A percentile compares a stretch with the other conserved stretches of the same genome.
Evolutionary conservation across 2,329 filamentous ascomycete species (phyloP).

Genomic region (Corinectria fuckeliana): DNA sequence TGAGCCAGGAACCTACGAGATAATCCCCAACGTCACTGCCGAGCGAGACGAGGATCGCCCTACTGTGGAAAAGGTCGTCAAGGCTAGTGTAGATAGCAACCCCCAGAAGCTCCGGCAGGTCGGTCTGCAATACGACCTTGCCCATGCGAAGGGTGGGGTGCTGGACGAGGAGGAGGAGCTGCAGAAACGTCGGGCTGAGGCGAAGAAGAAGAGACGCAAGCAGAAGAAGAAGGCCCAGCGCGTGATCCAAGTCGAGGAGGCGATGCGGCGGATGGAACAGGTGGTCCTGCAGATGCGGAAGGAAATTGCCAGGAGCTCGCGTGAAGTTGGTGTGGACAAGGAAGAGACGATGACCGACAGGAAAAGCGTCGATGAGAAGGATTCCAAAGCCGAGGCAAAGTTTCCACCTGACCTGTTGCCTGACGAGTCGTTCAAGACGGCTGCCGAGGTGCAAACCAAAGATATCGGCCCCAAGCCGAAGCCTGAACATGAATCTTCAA

Average conservation of each 20-base stretch:
- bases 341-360: conserved; percentile 23
- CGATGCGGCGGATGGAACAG: conserved; percentile 36
- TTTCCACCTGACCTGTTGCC: conserved; percentile 27
- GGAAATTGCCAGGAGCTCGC: conserved; percentile 21
- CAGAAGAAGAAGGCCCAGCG: conserved; percentile 31
- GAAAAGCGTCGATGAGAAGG: conserved; percentile 6
- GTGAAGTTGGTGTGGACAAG: conserved; percentile 11
- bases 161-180: conserved; percentile 54
- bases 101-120: conserved; percentile 70
- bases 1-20: conserved; percentile 70
- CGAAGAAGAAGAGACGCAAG: conserved; percentile 36
- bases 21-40: conserved; percentile 73
- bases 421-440: conserved; percentile 31
- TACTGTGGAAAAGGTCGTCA: conserved; percentile 66
- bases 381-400: conserved; percentile 12
- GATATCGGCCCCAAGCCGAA: neutral
- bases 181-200: conserved; percentile 35
- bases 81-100: conserved; percentile 48
- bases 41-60: conserved; percentile 48
- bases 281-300: conserved; percentile 35
- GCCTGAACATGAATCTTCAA: conserved; percentile 12
- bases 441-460: conserved; percentile 15
- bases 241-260: conserved; percentile 32
- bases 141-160: conserved; percentile 64
- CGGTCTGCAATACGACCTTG: conserved; percentile 66